These are phyloP conservation scores for Naganishia vishniacii DNA, from an alignment of 768 basidiomycete species.

Conservation along the genomic window DNA sequence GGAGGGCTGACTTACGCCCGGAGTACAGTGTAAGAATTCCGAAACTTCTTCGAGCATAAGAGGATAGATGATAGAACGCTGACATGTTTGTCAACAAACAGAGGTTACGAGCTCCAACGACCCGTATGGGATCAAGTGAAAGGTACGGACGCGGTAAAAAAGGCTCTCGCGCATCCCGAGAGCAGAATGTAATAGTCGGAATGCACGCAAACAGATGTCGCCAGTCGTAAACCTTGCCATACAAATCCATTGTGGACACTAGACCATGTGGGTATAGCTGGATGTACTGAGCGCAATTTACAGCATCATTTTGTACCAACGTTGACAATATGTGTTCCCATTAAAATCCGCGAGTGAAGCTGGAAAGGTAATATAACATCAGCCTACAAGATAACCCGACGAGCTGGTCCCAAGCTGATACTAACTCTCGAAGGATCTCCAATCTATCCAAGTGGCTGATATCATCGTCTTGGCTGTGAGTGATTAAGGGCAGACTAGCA, in stretches of 20 bases:
- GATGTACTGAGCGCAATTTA: too few relatives aligned
- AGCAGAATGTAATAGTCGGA: neutral
- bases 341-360: constrained; percentile 21
- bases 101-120: constrained; percentile 48
- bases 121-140: constrained; percentile 52
- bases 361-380: neutral
- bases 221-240: too few relatives aligned
- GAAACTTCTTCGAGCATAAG: too few relatives aligned
- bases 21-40: neutral
- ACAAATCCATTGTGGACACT: neutral
- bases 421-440: constrained; percentile 23
- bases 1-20: constrained; percentile 52
- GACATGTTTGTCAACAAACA: too few relatives aligned
- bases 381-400: neutral
- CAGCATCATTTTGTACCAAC: too few relatives aligned
- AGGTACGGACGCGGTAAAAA: constrained; percentile 30
- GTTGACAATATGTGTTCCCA: neutral
- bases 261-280: too few relatives aligned
- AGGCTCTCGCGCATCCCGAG: neutral
- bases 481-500: constrained; percentile 15
- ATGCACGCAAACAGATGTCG: neutral
- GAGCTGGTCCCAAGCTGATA: neutral
- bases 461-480: neutral
- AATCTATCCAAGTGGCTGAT: constrained; percentile 12
- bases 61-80: too few relatives aligned